phyloP scores from a whole-genome alignment of 2,329 filamentous ascomycete genomes.

The Xylaria digitata region DNA sequence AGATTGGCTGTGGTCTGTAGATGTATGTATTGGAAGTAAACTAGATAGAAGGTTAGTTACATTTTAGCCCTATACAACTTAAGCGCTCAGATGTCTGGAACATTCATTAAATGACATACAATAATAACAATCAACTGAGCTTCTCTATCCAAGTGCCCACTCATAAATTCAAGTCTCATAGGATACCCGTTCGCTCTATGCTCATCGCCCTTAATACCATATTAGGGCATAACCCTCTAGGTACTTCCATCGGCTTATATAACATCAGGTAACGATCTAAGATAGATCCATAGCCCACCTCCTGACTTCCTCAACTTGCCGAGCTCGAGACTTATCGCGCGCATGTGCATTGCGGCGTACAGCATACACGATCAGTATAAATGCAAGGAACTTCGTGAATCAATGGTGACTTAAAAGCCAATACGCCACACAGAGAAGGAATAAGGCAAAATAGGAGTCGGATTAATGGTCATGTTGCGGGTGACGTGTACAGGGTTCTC shows the following conservation, averaged over 20 bases:
- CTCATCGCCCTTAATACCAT: not conserved
- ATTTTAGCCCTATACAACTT: not conserved
- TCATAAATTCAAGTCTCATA: not conserved
- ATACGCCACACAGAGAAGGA: not conserved
- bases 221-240: not conserved
- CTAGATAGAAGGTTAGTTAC: not conserved
- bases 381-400: conserved; percentile 8
- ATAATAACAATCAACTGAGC: not conserved
- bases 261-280: not conserved
- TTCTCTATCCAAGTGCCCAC: too few relatives aligned
- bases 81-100: not conserved
- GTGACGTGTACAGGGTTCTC: not conserved
- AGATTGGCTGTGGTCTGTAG: not conserved
- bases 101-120: not conserved
- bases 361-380: not conserved
- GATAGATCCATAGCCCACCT: not conserved
- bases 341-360: too few relatives aligned
- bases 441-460: not conserved
- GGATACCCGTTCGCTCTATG: not conserved
- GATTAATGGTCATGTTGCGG: not conserved
- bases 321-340: not conserved
- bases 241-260: not conserved
- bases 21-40: not conserved
- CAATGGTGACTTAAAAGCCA: not conserved
- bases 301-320: not conserved